Percentiles rank a stretch among this genome's conserved stretches.
Conservation (phyloP, 768 basidiomycete species). For the Pisolithus microcarpus region DNA sequence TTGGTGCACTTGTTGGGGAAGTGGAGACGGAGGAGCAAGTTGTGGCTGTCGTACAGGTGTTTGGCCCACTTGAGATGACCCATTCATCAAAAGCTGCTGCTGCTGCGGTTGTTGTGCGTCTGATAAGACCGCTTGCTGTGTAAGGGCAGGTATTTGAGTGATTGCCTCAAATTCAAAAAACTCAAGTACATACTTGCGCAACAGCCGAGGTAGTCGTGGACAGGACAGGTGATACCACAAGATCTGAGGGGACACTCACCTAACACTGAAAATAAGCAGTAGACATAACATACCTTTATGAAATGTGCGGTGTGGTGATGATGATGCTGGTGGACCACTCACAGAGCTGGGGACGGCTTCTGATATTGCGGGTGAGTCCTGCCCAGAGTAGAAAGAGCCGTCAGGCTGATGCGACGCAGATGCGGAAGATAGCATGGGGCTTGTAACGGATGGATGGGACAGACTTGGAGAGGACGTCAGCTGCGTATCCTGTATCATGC, state of each 20-base stretch:
- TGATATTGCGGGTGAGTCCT: slow-evolving; percentile 68
- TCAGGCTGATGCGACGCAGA: slow-evolving; percentile 54
- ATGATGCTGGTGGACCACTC: slow-evolving; percentile 44
- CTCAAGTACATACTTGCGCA: slow-evolving; percentile 32
- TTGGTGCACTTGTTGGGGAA: slow-evolving; percentile 44
- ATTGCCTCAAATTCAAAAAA: slow-evolving; percentile 7
- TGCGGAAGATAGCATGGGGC: slow-evolving; percentile 74
- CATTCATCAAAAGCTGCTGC: slow-evolving; percentile 30
- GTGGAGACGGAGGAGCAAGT: slow-evolving; percentile 38
- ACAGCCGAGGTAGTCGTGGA: slow-evolving; percentile 32
- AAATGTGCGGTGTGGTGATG: slow-evolving; percentile 50
- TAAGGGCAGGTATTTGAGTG: slow-evolving; percentile 14
- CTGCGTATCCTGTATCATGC: slow-evolving; percentile 28
- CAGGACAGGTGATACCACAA: slow-evolving; percentile 38
- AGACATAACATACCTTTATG: slow-evolving; percentile 40
- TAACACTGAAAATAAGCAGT: slow-evolving; percentile 14
- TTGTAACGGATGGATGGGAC: slow-evolving; percentile 78
- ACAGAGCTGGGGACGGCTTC: slow-evolving; percentile 47
- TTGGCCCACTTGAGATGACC: slow-evolving; percentile 20
- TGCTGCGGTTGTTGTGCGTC: slow-evolving; percentile 36
- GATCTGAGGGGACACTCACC: slow-evolving; percentile 30
- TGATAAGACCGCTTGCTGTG: slow-evolving; percentile 32
- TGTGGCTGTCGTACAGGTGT: slow-evolving; percentile 26
- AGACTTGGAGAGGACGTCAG: slow-evolving; percentile 68
- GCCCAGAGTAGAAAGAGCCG: slow-evolving; percentile 63